These are phyloP conservation scores for Mucor sp. DNA, from an alignment of 371 early-diverging fungal species.

Conservation along the genomic window DNA sequence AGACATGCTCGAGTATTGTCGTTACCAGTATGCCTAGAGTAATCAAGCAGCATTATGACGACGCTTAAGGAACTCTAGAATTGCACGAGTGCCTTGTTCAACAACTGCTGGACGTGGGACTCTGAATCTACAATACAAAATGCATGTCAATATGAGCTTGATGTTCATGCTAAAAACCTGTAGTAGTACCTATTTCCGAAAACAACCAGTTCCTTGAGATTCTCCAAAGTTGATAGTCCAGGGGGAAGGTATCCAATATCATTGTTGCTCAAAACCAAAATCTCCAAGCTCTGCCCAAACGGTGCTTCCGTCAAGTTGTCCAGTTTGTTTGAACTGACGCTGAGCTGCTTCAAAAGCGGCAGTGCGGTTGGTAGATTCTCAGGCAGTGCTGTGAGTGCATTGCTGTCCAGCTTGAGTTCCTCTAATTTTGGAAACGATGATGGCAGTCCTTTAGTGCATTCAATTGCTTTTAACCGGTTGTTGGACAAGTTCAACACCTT, in stretches of 20 bases:
- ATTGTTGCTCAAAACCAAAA: conserved; percentile 63
- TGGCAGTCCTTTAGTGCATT: background rate
- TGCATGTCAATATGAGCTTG: no score
- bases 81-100: conserved; percentile 62
- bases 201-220: conserved; percentile 52
- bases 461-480: conserved; percentile 49
- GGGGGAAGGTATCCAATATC: conserved; percentile 64
- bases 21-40: background rate
- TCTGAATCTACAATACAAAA: conserved; percentile 46
- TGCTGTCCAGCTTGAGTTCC: conserved; percentile 48
- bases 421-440: conserved; percentile 47
- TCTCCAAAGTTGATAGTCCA: conserved; percentile 50
- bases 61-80: conserved; percentile 59
- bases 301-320: conserved; percentile 43
- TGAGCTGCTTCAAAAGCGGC: conserved; percentile 53
- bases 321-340: conserved; percentile 54
- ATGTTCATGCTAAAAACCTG: background rate
- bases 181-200: conserved; percentile 58
- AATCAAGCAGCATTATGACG: background rate
- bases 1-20: no score
- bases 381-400: conserved; percentile 48
- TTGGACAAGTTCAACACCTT: conserved; percentile 54
- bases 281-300: conserved; percentile 45
- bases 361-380: conserved; percentile 37
- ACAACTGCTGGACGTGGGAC: conserved; percentile 66